Conservation (phyloP, 2,329 filamentous ascomycete species). For the Pseudocercospora vitis region DNA sequence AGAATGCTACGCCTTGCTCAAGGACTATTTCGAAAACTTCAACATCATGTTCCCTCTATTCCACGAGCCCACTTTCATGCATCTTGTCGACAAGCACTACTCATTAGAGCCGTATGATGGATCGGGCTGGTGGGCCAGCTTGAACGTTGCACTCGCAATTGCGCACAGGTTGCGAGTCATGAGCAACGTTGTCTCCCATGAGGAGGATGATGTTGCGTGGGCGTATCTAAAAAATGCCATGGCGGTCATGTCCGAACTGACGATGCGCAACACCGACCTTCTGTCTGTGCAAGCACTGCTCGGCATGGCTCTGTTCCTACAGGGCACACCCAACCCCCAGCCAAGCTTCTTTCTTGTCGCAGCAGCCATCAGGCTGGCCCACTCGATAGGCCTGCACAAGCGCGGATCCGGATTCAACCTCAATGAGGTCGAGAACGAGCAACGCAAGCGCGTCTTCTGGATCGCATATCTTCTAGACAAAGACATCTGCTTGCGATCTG, state of each 20-base stretch:
- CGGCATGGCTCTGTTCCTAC: conserved; percentile 90
- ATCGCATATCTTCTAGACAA: conserved; percentile 74
- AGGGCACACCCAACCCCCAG: conserved; percentile 95
- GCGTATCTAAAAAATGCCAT: conserved; percentile 95
- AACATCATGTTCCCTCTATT: conserved; percentile 98
- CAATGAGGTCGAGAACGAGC: conserved; percentile 90
- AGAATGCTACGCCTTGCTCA: conserved; percentile 84
- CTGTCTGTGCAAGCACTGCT: conserved; percentile 91
- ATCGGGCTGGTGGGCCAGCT: conserved; percentile 96
- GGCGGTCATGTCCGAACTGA: conserved; percentile 86
- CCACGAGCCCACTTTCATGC: conserved; percentile 98
- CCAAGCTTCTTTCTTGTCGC: conserved; percentile 89
- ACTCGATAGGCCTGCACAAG: conserved; percentile 95
- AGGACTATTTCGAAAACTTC: conserved; percentile 97
- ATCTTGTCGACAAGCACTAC: conserved; percentile 91
- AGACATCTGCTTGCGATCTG: conserved; percentile 71
- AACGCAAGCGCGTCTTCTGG: conserved; percentile 77
- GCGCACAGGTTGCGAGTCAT: conserved; percentile 89
- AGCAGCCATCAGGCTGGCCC: conserved; percentile 83
- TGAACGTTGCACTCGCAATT: conserved; percentile 92
- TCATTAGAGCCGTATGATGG: conserved; percentile 89
- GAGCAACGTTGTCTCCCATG: conserved; percentile 86
- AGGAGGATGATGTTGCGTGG: conserved; percentile 94
- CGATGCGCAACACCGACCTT: conserved; percentile 93
- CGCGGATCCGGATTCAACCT: conserved; percentile 88